These are phyloP conservation scores for Chamaenerion angustifolium DNA, from an alignment of 345 rosid genomes.

Conservation along the genomic window DNA sequence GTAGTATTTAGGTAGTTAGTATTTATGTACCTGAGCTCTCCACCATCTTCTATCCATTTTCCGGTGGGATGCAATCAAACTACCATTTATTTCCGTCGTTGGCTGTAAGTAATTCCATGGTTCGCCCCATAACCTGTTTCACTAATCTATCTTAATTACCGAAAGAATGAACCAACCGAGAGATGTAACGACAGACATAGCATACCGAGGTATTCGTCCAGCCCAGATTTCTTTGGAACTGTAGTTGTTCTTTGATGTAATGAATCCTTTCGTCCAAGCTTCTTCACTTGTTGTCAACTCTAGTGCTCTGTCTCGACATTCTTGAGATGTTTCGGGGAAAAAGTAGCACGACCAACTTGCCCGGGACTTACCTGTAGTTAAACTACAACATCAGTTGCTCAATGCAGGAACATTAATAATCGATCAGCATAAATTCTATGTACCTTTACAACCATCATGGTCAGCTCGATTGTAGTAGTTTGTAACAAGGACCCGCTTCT, in stretches of 20 bases:
- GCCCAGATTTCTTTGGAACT: constrained; percentile 74
- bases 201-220: constrained; percentile 46
- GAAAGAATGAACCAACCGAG: no score
- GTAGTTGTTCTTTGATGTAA: constrained; percentile 55
- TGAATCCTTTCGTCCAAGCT: constrained; percentile 53
- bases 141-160: no score
- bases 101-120: constrained; percentile 89
- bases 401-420: no score
- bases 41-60: constrained; percentile 95
- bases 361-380: constrained; percentile 31
- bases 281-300: constrained; percentile 35
- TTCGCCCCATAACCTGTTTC: constrained; percentile 58
- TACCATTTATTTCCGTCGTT: constrained; percentile 87
- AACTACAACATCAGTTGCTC: not conserved
- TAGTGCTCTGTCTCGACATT: constrained; percentile 51
- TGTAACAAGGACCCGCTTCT: constrained; percentile 68
- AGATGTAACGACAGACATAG: not conserved
- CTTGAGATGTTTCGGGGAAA: constrained; percentile 69
- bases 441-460: constrained; percentile 83
- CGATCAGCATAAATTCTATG: no score
- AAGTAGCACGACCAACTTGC: constrained; percentile 94
- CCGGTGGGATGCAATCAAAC: constrained; percentile 45
- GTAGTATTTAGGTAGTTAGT: not conserved
- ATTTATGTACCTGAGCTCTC: constrained; percentile 63
- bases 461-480: constrained; percentile 74